Evolutionary conservation across 2,329 filamentous ascomycete genomes (phyloP).

Genomic region (Samsoniella hepiali): DNA sequence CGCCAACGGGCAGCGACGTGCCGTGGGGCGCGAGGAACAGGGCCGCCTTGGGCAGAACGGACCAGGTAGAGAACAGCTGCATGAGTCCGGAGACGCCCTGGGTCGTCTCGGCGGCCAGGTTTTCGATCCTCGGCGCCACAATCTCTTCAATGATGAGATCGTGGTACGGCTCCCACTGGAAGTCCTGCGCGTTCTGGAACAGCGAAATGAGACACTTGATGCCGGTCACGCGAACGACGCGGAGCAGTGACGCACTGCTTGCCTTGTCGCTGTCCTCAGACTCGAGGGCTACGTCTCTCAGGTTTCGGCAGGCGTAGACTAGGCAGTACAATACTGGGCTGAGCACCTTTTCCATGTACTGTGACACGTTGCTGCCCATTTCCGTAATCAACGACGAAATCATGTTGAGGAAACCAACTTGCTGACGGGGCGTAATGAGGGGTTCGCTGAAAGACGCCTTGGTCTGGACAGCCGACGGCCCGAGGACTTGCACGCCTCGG

Average conservation of each 20-base stretch:
- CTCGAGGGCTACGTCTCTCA: constrained; percentile 42
- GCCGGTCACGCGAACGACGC: constrained; percentile 65
- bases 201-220: constrained; percentile 79
- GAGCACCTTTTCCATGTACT: constrained; percentile 66
- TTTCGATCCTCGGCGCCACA: constrained; percentile 71
- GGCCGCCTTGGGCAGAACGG: constrained; percentile 62
- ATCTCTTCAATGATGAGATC: constrained; percentile 69
- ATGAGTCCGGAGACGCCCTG: constrained; percentile 84
- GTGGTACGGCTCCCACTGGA: constrained; percentile 71
- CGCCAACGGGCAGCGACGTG: constrained; percentile 49
- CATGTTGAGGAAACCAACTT: constrained; percentile 91
- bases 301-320: constrained; percentile 62
- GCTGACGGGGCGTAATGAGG: constrained; percentile 67
- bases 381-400: constrained; percentile 81
- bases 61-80: constrained; percentile 78
- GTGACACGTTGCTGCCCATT: constrained; percentile 68
- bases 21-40: constrained; percentile 56
- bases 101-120: constrained; percentile 78
- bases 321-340: constrained; percentile 80
- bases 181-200: constrained; percentile 68
- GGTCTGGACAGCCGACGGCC: constrained; percentile 42
- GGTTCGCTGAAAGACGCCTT: constrained; percentile 56
- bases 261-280: constrained; percentile 39
- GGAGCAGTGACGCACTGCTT: constrained; percentile 57
- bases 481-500: constrained; percentile 56